These are phyloP conservation scores for Cystobasidium sp. DNA, from an alignment of 1,284 basidiomycete species.

Conservation along the genomic window DNA sequence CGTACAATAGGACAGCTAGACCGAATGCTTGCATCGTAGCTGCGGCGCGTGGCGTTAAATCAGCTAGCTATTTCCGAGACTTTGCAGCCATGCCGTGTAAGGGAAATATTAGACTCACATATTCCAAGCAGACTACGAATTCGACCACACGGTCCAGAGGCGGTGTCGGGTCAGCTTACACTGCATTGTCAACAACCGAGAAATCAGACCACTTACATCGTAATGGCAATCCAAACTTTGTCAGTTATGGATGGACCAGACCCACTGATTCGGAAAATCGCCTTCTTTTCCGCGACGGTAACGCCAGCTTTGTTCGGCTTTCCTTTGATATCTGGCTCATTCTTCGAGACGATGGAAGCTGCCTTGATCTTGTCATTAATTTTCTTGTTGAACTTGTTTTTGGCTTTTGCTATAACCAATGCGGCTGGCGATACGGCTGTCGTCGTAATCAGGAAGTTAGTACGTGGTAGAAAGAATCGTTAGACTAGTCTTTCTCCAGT, in stretches of 20 bases:
- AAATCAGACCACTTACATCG: conserved; percentile 4
- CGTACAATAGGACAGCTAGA: no score
- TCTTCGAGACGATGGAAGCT: neutral
- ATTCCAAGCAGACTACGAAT: no score
- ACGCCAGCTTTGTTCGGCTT: neutral
- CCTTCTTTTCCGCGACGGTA: conserved; percentile 10
- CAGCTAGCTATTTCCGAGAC: no score
- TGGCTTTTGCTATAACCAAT: neutral
- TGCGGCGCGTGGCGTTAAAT: no score
- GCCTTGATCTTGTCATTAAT: neutral
- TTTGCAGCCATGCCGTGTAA: no score
- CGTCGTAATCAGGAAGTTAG: neutral
- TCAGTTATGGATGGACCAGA: neutral
- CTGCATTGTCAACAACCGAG: no score
- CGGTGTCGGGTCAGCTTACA: no score
- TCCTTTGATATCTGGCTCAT: neutral
- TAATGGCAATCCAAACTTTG: conserved; percentile 17
- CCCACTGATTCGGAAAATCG: conserved; percentile 14
- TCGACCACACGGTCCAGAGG: no score
- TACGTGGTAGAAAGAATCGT: no score
- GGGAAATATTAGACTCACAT: no score
- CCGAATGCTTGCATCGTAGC: no score
- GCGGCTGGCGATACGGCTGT: conserved; percentile 3
- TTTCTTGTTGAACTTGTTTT: neutral
- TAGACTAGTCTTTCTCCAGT: no score